Evolutionary conservation across 2,329 filamentous ascomycete genomes (phyloP), one percentile per base, ranked within the genome.

Genomic region (Amphichorda felina): DNA sequence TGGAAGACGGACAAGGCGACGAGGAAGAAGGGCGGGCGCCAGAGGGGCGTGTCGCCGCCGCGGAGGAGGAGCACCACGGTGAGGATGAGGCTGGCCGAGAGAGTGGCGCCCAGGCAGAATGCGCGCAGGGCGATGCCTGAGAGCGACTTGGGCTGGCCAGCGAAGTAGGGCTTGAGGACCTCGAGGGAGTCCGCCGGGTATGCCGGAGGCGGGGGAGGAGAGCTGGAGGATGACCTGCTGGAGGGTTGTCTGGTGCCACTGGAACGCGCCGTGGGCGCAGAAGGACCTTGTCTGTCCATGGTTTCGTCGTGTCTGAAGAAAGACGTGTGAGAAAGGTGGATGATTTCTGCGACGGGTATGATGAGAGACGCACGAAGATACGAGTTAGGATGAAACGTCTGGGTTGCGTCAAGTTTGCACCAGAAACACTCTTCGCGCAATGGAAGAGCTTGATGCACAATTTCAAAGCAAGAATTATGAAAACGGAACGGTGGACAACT

Each of bases 1-100:
- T 98, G 91, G 62, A 96, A 96, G 21, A 81, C 48, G 18, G 79
- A 72, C 33, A 96, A 77, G 11, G 76, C 64, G 35, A 63, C 62
- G 33, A 81, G 50, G 61, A 89, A 89, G 54, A 79, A 75, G 21
- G 75, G 71, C 7, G 72, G 54, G 38, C 76, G 72, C 75, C 75
- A 80, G 38, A 72, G 56, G 16, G 70, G 65, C 24, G 60, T 64
- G 11, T 55, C 41, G 5, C 10, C 8, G n/a, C 19, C 22, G 5
- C 31, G 31, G 29, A 54, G 13, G 10, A 66, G 46, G 36, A 60
- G 47, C 31, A 47, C 36, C 9, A 47, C 26, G 35, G 59, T 51
- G 22, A 45, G 34, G 25, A 54, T 36, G 32, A 58, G 39, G 32
- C 57, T 44, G 30, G 57, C 55, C 11, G 64, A 51, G n/a, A 69